These are phyloP conservation scores for Oxyria digyna DNA, from an alignment of 148 eudicot species.

Conservation along the genomic window DNA sequence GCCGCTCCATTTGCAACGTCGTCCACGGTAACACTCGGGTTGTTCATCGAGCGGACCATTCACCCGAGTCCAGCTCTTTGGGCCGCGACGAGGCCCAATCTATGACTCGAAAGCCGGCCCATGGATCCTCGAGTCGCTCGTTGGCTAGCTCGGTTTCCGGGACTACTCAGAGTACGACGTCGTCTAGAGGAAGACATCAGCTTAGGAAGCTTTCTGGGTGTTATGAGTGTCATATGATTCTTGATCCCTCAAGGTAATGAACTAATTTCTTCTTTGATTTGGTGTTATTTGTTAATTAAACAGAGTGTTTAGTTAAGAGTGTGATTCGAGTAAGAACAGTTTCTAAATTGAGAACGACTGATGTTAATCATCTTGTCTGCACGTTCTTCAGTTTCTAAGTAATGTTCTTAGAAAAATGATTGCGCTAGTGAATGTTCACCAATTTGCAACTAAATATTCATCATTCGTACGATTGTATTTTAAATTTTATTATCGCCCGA, in stretches of 20 bases:
- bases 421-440: too few relatives aligned
- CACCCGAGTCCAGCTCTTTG: constrained; percentile 53
- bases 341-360: too few relatives aligned
- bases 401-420: too few relatives aligned
- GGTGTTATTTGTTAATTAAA: not conserved
- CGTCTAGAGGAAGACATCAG: constrained; percentile 55
- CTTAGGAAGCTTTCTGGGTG: constrained; percentile 79
- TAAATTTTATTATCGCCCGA: too few relatives aligned
- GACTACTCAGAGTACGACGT: constrained; percentile 8
- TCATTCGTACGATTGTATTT: too few relatives aligned
- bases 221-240: constrained; percentile 73
- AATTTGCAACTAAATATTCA: too few relatives aligned
- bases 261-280: not conserved
- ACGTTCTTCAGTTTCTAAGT: too few relatives aligned
- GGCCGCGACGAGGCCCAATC: constrained; percentile 38
- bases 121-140: constrained; percentile 18
- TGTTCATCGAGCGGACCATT: constrained; percentile 70
- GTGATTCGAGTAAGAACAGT: too few relatives aligned
- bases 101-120: constrained; percentile 14
- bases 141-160: constrained; percentile 27
- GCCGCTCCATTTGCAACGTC: constrained; percentile 65
- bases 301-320: too few relatives aligned
- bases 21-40: constrained; percentile 69
- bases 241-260: constrained; percentile 78
- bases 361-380: too few relatives aligned